phyloP scores from a whole-genome alignment of 1,284 basidiomycete species.

The Pseudozyma sp. region DNA sequence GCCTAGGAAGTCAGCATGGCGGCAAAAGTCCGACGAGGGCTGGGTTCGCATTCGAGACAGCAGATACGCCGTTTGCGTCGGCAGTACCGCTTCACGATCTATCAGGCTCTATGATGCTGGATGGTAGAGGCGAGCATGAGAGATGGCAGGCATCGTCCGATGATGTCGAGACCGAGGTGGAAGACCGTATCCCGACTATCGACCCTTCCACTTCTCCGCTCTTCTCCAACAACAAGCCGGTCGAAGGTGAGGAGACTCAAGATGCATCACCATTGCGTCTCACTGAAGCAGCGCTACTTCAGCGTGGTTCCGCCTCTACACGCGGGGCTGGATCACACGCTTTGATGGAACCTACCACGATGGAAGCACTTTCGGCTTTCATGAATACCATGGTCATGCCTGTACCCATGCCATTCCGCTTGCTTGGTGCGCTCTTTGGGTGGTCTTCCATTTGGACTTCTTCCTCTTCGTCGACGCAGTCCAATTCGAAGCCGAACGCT shows the following conservation, averaged over 20 bases:
- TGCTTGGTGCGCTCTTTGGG: conserved; percentile 43
- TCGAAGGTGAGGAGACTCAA: conserved; percentile 25
- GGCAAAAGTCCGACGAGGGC: conserved; percentile 2
- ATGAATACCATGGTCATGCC: conserved; percentile 55
- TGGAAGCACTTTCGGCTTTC: conserved; percentile 45
- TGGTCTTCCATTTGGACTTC: conserved; percentile 39
- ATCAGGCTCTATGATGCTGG: conserved; percentile 23
- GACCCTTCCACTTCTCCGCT: conserved; percentile 31
- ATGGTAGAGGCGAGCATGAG: conserved; percentile 33
- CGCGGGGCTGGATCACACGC: conserved; percentile 11
- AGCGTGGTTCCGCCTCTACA: conserved; percentile 23
- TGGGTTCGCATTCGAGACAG: conserved; percentile 32
- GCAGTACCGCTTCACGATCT: conserved; percentile 13
- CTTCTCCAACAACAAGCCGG: conserved; percentile 33
- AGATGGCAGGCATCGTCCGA: conserved; percentile 5
- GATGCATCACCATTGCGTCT: conserved; percentile 13
- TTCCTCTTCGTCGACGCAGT: not conserved
- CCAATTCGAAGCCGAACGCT: not conserved
- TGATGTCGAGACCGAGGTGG: conserved; percentile 13
- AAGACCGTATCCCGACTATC: not conserved
- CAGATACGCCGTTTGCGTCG: conserved; percentile 20
- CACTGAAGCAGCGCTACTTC: conserved; percentile 41
- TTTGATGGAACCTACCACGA: conserved; percentile 46
- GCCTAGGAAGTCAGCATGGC: not conserved
- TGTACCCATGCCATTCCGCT: conserved; percentile 45